Evolutionary conservation across 805 yeast species (phyloP), one percentile per base, ranked within the genome.

Genomic region (Maudiozyma barnettii): DNA sequence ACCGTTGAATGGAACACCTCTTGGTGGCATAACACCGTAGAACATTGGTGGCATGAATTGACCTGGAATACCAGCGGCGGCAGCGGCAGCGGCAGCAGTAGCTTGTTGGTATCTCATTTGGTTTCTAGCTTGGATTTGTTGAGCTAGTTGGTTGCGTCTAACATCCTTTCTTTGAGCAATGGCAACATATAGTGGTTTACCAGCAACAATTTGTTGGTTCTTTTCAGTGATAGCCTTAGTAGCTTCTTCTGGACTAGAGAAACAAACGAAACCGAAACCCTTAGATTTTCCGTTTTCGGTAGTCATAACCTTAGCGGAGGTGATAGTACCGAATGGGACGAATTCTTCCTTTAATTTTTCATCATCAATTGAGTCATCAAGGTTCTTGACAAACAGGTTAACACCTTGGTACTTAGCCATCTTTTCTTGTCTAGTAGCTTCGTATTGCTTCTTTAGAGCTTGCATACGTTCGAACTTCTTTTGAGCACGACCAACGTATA

Each of bases 251-350:
- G 98, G 96, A 55, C 93, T 72, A 48, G 96, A 81, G 84, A 83
- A 93, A 75, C 99, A 89, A 60, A 93, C 99, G 68, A 93, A 93
- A 65, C 99, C 99, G 69, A 93, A 93, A 58, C 98, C 98, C 77
- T 87, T 91, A 54, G 97, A 88, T 74, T 88, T 88, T 61, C 95
- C 97, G 53, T 79, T 69, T 63, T 90, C 97, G 67, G 87, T 96
- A 63, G 84, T 80, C 97, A 93, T 91, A 58, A 91, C 95, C 74
- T 85, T 89, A 59, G 90, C 96, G 51, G 96, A 87, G 56, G 97
- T 86, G 74, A 93, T 93, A 65, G 85, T 72, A 68, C 99, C 99
- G 69, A 82, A 89, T 57, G 93, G 88, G 63, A 86, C 75, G 69
- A 93, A 93, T 73, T 87, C 96, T 74, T 87, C 95, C 67, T 77